Base-by-base conservation (phyloP, 2,329 filamentous ascomycete species). In the Beauveria asiatica region DNA sequence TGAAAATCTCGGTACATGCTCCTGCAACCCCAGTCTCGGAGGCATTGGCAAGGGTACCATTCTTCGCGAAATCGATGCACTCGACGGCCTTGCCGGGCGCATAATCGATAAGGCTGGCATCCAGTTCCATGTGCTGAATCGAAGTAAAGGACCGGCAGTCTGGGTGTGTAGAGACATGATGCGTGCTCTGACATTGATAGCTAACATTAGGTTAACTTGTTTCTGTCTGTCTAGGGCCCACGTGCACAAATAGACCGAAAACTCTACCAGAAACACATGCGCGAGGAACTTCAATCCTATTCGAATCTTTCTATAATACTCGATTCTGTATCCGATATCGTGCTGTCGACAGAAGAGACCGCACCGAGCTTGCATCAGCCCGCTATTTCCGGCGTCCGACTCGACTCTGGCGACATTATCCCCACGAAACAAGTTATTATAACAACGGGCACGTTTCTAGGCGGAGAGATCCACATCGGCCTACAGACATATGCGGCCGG, bases 31-130 rank as follows among this genome's bases (percentile, higher is more conserved):
- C 1, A 96, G 91, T 64, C 96, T 99, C 70, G 94, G 94, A 44
- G 94, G 94, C n/a, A 97, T 99, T 67, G 94, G 94, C 49, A 99
- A 99, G 72, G 94, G 94, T 17, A 97, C 90, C 10, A 97, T 99
- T 78, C 79, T 99, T 55, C 87, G 93, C 46, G 94, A 99, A 74
- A 87, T 99, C 37, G 94, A 99, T 76, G 94, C 94, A 0, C 80
- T 99, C 62, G 94, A 97, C 69, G 94, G 94, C 0, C 78, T 99
- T 21, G 88, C 92, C 0, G 92, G 91, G 0, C 83, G 90, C 41
- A 87, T 97, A 23, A 91, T 96, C 62, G 94, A 99, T 75, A 93
- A 94, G 72, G 89, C 94, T 3, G 94, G 91, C 6, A 84, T 97
- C n/a, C 93, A 97, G 72, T 99, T 97, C 73, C 86, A 90, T 64